A percentile compares a stretch with the other conserved stretches of the same genome.
phyloP scores from a whole-genome alignment of 2,329 filamentous ascomycete genomes.

The Akanthomyces uredinophilus region DNA sequence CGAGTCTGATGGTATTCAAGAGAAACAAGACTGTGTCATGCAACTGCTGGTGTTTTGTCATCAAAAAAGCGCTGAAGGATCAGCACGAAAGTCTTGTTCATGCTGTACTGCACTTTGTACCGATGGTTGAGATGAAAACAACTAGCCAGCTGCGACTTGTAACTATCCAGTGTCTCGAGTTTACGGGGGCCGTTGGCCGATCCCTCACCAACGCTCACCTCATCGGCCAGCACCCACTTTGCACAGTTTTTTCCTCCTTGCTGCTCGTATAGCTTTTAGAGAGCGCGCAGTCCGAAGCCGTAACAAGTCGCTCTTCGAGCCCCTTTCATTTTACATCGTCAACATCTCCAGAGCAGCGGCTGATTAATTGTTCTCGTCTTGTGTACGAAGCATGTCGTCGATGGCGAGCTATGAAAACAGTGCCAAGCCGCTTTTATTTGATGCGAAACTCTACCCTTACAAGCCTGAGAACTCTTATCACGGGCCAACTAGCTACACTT shows the following conservation, averaged over 20 bases:
- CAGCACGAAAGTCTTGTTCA: background rate
- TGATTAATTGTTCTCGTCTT: background rate
- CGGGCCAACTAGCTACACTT: background rate
- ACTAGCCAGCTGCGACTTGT: background rate
- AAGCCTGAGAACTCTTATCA: background rate
- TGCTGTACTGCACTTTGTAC: background rate
- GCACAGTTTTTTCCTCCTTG: too few relatives aligned
- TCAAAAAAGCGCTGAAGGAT: background rate
- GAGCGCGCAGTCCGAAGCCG: background rate
- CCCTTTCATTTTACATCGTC: background rate
- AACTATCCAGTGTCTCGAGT: background rate
- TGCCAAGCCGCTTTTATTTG: background rate
- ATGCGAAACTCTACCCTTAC: background rate
- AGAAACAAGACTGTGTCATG: too few relatives aligned
- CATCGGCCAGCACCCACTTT: too few relatives aligned
- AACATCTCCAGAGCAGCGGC: background rate
- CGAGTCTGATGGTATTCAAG: too few relatives aligned
- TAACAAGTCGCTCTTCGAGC: background rate
- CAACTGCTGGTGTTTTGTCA: too few relatives aligned
- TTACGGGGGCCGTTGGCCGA: background rate
- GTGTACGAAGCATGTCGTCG: background rate
- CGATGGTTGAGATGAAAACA: background rate
- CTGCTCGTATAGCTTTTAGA: background rate
- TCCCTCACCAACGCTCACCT: background rate
- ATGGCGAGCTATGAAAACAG: background rate